Evolutionary conservation across 768 basidiomycete species (phyloP), one percentile per base, ranked within the genome.

Genomic region (Pisolithus marmoratus): DNA sequence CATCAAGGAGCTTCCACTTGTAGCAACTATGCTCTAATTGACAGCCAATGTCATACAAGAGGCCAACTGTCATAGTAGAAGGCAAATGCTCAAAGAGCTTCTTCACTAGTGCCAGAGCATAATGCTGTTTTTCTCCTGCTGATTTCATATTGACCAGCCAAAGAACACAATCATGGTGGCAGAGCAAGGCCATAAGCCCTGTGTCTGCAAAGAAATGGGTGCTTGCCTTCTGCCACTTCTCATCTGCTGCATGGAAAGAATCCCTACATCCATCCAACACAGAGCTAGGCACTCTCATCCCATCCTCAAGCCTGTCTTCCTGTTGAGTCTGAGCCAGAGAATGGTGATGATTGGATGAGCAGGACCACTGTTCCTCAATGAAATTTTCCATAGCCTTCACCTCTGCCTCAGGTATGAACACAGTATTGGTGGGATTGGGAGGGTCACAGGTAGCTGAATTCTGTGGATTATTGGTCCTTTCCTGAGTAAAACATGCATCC

Each of bases 401-500:
- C 12, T 63, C 56, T 5, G 11, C 38, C 15, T 59, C 53, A 2
- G 61, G 37, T 38, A 46, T 31, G 41, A 9, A 70, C 8, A 60
- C 48, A 53, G 52, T 41, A 36, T 24, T 29, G 17, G 27, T 47
- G 19, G 5, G 26, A 6, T 24, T 20, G 26, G 26, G 23, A 24
- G 47, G 40, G 20, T 53, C 41, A 2, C 31, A 55, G 3, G 41
- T 27, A n/a, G 54, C 34, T 2, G 53, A 41, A 26, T 52, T 52
- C 9, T 37, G 19, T 26, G 55, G 56, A 34, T 59, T 56, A 6
- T 60, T 61, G 11, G 23, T 41, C 12, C 49, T 5, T 38, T 71
- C 68, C 49, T 72, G 70, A 4, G 57, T 66, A 49, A 72, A 72
- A 46, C 63, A 68, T 0, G 65, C 66, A 58, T 72, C 70, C 4